phyloP scores from a whole-genome alignment of 257 asterid genomes.

The Solanum corneliomulleri region DNA sequence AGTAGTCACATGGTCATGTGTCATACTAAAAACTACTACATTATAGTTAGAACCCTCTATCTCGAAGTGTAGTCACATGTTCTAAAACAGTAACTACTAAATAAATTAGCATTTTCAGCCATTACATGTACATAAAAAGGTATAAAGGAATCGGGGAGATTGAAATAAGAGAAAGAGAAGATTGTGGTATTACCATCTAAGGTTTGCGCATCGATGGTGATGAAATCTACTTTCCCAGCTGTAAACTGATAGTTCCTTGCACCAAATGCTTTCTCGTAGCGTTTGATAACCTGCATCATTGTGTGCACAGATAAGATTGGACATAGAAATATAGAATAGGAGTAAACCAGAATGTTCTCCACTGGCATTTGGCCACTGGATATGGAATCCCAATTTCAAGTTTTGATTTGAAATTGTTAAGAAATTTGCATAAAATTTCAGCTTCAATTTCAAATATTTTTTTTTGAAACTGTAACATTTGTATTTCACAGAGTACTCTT shows the following conservation, averaged over 20 bases:
- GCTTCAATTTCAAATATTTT: not conserved
- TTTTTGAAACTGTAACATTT: too few species aligned
- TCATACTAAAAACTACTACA: not conserved
- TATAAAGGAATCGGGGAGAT: not conserved
- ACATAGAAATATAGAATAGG: not conserved
- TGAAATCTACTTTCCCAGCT: constrained; percentile 68
- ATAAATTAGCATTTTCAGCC: not conserved
- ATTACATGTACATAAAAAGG: not conserved
- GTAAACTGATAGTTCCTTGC: constrained; percentile 57
- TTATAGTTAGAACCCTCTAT: not conserved
- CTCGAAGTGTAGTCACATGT: not conserved
- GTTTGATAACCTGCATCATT: constrained; percentile 47
- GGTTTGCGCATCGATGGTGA: constrained; percentile 76
- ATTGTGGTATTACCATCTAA: constrained; percentile 55
- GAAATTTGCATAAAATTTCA: not conserved
- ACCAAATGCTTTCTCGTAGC: constrained; percentile 74
- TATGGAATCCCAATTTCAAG: not conserved
- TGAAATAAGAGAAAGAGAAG: not conserved
- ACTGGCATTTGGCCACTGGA: not conserved
- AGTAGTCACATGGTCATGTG: not conserved
- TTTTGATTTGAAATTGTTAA: not conserved
- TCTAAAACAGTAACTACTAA: not conserved
- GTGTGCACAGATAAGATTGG: not conserved
- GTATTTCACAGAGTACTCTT: too few species aligned
- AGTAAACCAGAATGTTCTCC: not conserved